Base-by-base conservation (phyloP, 192 early-diverging fungal genomes). In the Coemansia sp. region DNA sequence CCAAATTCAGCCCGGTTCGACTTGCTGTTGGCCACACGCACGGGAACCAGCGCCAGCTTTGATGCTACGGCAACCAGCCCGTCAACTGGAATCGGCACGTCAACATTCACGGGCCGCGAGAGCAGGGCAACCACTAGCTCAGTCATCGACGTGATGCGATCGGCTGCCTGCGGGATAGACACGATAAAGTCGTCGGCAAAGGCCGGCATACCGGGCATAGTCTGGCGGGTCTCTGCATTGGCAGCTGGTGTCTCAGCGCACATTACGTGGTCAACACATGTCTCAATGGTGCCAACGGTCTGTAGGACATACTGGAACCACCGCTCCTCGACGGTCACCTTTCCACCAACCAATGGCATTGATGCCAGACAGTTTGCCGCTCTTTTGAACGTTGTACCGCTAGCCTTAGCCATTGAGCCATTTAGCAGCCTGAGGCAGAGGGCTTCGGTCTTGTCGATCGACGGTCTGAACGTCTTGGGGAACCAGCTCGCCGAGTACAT, bases 111-210 rank as follows among this genome's bases (percentile, higher is more conserved):
- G 13, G 81, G 81, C 12, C 67, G 68, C 4, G 62, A 62, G 42
- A 83, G 64, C 48, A 83, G 62, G n/a, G 72, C 71, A 56, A 72
- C 21, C 1, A 78, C 13, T 33, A 83, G 52, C 10, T 75, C 72
- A 0, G 61, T 21, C 81, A 83, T 83, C 7, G 66, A 58, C 0
- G 66, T 20, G 13, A 83, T 78, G 43, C 75, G 76, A 38, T 78
- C 76, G n/a, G 69, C 68, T 6, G 76, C 76, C 62, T 74, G 75
- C 43, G 81, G 81, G 10, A 83, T 67, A 9, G 72, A 68, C n/a
- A 61, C 64, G 6, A 58, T 50, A 65, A 75, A 78, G 37, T 78
- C 56, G 37, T 60, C 69, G 16, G 69, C 56, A 34, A 78, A 53
- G 11, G 11, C 41, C 0, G 76, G 55, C n/a, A 83, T 43, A 11